These are phyloP conservation scores for Pseudocercospora cruenta DNA, from an alignment of 2,329 filamentous ascomycete species.

Conservation along the genomic window DNA sequence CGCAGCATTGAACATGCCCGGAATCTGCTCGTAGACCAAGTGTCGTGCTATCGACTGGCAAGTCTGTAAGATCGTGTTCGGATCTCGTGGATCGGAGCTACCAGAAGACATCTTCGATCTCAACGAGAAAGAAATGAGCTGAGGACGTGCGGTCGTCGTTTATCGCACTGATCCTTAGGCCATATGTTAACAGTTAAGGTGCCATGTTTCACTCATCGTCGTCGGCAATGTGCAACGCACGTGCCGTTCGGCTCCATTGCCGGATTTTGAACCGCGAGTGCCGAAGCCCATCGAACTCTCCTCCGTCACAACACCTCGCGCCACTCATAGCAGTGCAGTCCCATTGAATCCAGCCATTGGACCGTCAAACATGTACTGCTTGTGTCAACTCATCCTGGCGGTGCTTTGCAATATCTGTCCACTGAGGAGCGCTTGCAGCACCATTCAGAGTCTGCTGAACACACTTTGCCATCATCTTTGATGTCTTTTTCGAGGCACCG, in stretches of 20 bases:
- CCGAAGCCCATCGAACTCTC: background rate
- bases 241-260: background rate
- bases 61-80: slow-evolving; percentile 20
- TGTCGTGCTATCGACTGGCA: slow-evolving; percentile 17
- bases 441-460: too few species aligned
- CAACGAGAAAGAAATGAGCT: background rate
- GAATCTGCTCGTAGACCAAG: slow-evolving; percentile 23
- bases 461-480: too few species aligned
- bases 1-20: slow-evolving; percentile 17
- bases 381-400: background rate
- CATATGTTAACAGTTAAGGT: slow-evolving; percentile 1
- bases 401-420: background rate
- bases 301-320: background rate
- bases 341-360: background rate
- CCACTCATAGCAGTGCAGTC: too few species aligned
- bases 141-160: background rate
- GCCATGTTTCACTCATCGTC: background rate
- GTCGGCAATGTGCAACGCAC: background rate
- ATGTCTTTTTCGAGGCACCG: background rate
- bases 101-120: slow-evolving; percentile 14
- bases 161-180: background rate
- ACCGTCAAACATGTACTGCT: background rate
- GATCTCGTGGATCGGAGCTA: slow-evolving; percentile 22
- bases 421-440: too few species aligned
- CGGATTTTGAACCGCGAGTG: background rate